phyloP scores from a whole-genome alignment of 2,329 filamentous ascomycete genomes.

The Arthrocladium fulminans region DNA sequence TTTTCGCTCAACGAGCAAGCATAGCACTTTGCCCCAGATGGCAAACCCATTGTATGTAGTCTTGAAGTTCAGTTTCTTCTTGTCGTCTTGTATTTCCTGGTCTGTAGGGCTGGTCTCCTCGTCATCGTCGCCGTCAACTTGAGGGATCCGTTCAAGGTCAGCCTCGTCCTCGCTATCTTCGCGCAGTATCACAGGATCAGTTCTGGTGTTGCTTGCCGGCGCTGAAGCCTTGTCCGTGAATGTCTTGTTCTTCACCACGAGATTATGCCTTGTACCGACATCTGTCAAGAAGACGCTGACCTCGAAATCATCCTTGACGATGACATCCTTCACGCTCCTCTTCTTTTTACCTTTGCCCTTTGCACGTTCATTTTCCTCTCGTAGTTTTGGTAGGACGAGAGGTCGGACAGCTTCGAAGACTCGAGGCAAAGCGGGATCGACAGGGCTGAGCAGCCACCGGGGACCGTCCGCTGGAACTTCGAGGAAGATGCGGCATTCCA shows the following conservation, averaged over 20 bases:
- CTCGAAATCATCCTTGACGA: constrained; percentile 84
- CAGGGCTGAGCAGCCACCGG: constrained; percentile 73
- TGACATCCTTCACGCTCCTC: constrained; percentile 77
- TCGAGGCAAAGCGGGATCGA: constrained; percentile 65
- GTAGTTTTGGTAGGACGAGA: constrained; percentile 78
- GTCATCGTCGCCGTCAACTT: constrained; percentile 18
- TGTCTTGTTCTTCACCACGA: constrained; percentile 76
- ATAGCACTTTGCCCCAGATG: constrained; percentile 88
- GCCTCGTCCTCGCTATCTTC: constrained; percentile 56
- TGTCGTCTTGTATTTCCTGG: constrained; percentile 51
- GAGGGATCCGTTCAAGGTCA: constrained; percentile 15
- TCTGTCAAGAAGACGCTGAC: constrained; percentile 90
- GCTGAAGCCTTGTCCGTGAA: constrained; percentile 49
- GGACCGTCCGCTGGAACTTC: constrained; percentile 77
- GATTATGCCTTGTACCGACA: constrained; percentile 70
- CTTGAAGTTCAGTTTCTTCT: constrained; percentile 82
- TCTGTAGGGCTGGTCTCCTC: constrained; percentile 22
- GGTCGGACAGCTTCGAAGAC: constrained; percentile 80
- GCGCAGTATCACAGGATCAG: constrained; percentile 35
- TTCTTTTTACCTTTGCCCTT: constrained; percentile 61
- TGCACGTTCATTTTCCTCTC: constrained; percentile 65
- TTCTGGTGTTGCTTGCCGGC: constrained; percentile 50
- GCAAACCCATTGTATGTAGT: constrained; percentile 92
- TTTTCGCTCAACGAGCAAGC: constrained; percentile 74
- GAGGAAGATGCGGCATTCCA: constrained; percentile 95